Evolutionary conservation across 1,284 basidiomycete species (phyloP).

Genomic region (Leccinum fallax): DNA sequence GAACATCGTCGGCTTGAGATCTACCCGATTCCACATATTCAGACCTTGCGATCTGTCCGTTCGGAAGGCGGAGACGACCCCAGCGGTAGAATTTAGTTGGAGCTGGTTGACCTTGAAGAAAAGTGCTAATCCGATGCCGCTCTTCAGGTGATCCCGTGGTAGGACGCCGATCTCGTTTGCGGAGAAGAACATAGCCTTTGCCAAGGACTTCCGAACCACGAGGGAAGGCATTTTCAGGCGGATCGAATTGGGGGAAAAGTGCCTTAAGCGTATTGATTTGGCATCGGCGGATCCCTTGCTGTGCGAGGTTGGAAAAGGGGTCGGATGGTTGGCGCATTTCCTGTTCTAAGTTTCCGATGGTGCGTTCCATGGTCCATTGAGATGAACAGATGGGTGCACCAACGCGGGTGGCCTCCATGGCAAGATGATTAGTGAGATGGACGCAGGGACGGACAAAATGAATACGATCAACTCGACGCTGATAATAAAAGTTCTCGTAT

Average conservation of each 20-base stretch:
- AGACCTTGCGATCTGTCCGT: not conserved
- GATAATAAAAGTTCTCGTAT: not conserved
- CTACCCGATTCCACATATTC: not conserved
- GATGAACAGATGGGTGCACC: slow-evolving; percentile 12
- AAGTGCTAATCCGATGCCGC: not conserved
- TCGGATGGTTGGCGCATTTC: slow-evolving; percentile 9
- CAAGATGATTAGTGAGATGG: slow-evolving; percentile 1
- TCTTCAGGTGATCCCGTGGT: not conserved
- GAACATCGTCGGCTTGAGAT: not conserved
- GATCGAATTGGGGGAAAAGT: not conserved
- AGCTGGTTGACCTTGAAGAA: not conserved
- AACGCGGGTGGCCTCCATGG: not conserved
- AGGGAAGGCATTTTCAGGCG: not conserved
- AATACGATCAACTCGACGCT: not conserved
- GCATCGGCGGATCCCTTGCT: slow-evolving; percentile 1
- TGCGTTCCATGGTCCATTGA: slow-evolving; percentile 19
- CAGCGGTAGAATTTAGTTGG: not conserved
- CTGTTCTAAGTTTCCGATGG: slow-evolving; percentile 10
- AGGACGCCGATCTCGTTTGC: not conserved
- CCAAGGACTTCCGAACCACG: not conserved
- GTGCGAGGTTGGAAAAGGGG: slow-evolving; percentile 4
- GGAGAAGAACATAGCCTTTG: not conserved
- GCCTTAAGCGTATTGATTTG: not conserved
- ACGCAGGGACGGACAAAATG: not conserved
- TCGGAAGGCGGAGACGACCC: not conserved